Evolutionary conservation across 371 early-diverging fungal genomes (phyloP).

Genomic region (Rhizopus delemar): DNA sequence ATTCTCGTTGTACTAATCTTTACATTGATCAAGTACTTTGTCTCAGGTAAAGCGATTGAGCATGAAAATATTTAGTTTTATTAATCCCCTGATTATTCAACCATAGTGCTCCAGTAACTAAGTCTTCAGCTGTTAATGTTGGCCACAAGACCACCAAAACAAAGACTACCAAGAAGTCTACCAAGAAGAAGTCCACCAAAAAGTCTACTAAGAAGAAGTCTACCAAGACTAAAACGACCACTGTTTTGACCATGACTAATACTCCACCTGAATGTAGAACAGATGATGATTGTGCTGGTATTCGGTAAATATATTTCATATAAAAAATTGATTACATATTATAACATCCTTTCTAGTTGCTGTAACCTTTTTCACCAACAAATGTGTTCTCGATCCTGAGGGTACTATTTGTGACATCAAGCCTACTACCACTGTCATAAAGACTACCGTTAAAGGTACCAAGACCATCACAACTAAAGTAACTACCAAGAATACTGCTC

Average conservation of each 20-base stretch:
- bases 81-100: neutral
- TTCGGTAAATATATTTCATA: constrained; percentile 15
- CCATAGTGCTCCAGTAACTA: constrained; percentile 21
- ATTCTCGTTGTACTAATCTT: constrained; percentile 29
- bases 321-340: neutral
- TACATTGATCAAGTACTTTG: constrained; percentile 29
- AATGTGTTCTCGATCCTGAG: constrained; percentile 29
- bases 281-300: constrained; percentile 29
- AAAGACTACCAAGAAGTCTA: constrained; percentile 4
- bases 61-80: neutral
- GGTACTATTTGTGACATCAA: constrained; percentile 24
- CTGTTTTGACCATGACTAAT: constrained; percentile 16
- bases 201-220: neutral
- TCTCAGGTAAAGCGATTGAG: constrained; percentile 19
- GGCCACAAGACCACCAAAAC: constrained; percentile 1
- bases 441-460: constrained; percentile 10
- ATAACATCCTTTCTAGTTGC: constrained; percentile 10
- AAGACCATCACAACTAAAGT: constrained; percentile 14
- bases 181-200: neutral
- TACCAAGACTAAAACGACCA: constrained; percentile 12
- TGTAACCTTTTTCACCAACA: constrained; percentile 23
- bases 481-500: constrained; percentile 7
- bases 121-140: neutral
- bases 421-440: constrained; percentile 17
- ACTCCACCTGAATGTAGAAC: constrained; percentile 14